phyloP scores from a whole-genome alignment of 805 yeast genomes.

The Wickerhamiella alocasiicola region DNA sequence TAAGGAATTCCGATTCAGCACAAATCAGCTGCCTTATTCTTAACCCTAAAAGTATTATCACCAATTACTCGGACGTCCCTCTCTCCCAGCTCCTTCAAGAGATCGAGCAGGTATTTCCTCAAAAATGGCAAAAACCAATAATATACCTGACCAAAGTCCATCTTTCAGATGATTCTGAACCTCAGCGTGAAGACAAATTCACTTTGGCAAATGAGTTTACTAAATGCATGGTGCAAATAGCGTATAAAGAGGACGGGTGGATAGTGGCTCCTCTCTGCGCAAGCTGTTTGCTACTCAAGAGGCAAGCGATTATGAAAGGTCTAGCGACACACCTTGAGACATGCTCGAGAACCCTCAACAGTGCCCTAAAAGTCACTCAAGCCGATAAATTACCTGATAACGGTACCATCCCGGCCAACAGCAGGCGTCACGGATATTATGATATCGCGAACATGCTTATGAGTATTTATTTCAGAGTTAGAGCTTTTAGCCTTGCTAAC shows the following conservation, averaged over 20 bases:
- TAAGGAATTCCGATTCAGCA: not conserved
- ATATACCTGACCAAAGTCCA: not conserved
- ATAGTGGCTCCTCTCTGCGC: not conserved
- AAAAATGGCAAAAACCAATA: conserved; percentile 1
- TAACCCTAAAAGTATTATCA: not conserved
- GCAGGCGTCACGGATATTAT: conserved; percentile 8
- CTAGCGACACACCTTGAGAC: not conserved
- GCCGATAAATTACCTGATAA: not conserved
- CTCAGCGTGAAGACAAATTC: not conserved
- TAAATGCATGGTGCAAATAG: conserved; percentile 3
- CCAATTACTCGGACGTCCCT: not conserved
- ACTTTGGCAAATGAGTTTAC: not conserved
- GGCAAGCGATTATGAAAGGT: not conserved
- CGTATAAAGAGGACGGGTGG: conserved; percentile 1
- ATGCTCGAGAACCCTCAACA: not conserved
- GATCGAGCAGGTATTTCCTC: not conserved
- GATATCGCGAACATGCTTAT: conserved; percentile 12
- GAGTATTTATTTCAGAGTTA: conserved; percentile 17
- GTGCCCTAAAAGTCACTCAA: not conserved
- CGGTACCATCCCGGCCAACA: not conserved
- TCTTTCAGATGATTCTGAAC: not conserved
- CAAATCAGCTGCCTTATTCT: not conserved
- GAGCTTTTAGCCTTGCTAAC: conserved; percentile 19
- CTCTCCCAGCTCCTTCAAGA: not conserved
- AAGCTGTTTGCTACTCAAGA: conserved; percentile 2